phyloP scores from a whole-genome alignment of 177 flowering plant genomes.

The Vitis hybrid region DNA sequence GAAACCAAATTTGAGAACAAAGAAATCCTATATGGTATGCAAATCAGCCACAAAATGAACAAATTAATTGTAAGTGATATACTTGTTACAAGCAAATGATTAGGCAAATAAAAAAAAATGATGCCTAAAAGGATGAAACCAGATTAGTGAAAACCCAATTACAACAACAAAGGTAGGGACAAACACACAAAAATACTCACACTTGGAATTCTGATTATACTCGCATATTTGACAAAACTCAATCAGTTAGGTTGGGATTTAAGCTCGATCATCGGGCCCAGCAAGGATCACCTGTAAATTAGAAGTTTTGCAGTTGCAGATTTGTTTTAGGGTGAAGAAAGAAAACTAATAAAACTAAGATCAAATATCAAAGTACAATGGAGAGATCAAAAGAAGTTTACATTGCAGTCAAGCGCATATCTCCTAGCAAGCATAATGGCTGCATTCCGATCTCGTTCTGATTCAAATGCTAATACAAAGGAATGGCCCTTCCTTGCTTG shows the following conservation, averaged over 20 bases:
- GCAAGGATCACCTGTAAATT: slow-evolving; percentile 49
- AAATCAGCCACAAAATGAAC: slow-evolving; percentile 22
- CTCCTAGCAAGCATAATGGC: slow-evolving; percentile 68
- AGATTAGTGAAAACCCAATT: slow-evolving; percentile 18
- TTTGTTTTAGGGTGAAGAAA: neutral
- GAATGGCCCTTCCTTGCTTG: slow-evolving; percentile 53
- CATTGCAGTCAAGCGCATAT: slow-evolving; percentile 66
- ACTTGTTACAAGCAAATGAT: slow-evolving; percentile 21
- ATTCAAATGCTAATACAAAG: slow-evolving; percentile 56
- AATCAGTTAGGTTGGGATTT: slow-evolving; percentile 20
- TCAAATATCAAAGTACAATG: neutral
- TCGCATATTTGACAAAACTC: slow-evolving; percentile 8
- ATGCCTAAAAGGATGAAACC: slow-evolving; percentile 26
- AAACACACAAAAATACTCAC: slow-evolving; percentile 22
- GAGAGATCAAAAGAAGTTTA: slow-evolving; percentile 19
- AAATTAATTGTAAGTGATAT: slow-evolving; percentile 14
- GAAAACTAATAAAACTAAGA: neutral
- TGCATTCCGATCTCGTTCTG: slow-evolving; percentile 64
- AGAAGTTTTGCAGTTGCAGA: neutral
- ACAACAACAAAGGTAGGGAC: slow-evolving; percentile 3
- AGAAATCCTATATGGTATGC: neutral
- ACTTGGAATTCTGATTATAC: slow-evolving; percentile 13
- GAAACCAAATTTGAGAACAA: neutral
- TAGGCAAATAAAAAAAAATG: slow-evolving; percentile 26
- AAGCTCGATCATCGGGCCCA: slow-evolving; percentile 55